Conservation (phyloP, 208 protist genomes). For the Polymyxa betae region DNA sequence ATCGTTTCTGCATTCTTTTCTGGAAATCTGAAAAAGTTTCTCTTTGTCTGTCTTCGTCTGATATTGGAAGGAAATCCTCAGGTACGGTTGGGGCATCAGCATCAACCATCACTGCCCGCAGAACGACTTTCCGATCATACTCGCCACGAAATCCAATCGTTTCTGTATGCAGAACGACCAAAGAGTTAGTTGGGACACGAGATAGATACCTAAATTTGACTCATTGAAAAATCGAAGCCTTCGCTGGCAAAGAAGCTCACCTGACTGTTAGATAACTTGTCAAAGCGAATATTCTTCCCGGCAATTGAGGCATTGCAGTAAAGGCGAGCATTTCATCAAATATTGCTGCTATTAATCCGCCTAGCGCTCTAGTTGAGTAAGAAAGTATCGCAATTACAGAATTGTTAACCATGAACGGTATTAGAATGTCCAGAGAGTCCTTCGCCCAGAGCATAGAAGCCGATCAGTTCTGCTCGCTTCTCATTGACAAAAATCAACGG, state of each 20-base stretch:
- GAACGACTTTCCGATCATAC: background rate
- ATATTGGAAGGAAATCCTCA: background rate
- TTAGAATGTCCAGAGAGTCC: background rate
- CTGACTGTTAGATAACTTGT: background rate
- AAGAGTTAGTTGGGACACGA: background rate
- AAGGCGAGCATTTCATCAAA: background rate
- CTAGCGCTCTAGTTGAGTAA: too few relatives aligned
- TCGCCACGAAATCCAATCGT: background rate
- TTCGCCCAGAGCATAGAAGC: background rate
- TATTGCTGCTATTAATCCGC: background rate
- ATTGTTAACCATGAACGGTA: background rate
- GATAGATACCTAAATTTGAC: background rate
- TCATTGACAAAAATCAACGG: background rate
- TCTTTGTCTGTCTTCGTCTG: background rate
- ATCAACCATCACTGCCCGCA: background rate
- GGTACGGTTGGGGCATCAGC: background rate
- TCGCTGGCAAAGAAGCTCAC: too few relatives aligned
- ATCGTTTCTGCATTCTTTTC: background rate
- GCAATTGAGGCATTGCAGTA: background rate
- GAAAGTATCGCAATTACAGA: too few relatives aligned
- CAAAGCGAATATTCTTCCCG: background rate
- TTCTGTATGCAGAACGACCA: background rate
- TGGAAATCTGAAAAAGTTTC: background rate
- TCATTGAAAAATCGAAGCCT: too few relatives aligned
- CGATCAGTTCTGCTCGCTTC: background rate